Percentiles rank a stretch among this genome's conserved stretches.
Evolutionary conservation across 2,329 filamentous ascomycete genomes (phyloP).

Genomic region (Paecilomyces formosus): DNA sequence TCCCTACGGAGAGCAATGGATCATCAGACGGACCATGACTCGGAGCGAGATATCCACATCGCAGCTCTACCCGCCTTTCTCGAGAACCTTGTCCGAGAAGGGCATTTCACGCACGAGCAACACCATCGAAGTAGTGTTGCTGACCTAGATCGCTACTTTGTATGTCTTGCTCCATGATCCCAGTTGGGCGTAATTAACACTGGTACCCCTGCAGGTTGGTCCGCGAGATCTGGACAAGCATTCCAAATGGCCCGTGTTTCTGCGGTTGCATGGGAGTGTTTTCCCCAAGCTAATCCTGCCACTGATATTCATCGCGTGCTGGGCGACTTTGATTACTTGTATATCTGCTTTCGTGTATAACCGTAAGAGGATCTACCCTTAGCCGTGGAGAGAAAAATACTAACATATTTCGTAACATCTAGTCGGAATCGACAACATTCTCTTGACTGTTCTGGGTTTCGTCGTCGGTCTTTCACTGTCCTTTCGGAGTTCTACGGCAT

Average conservation of each 20-base stretch:
- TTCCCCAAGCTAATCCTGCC: conserved; percentile 68
- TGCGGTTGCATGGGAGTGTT: conserved; percentile 70
- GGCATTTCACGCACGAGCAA: conserved; percentile 5
- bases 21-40: background rate
- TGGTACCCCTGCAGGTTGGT: conserved; percentile 17
- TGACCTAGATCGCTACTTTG: conserved; percentile 57
- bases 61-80: background rate
- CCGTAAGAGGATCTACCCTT: conserved; percentile 17
- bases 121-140: conserved; percentile 19
- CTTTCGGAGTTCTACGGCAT: conserved; percentile 69
- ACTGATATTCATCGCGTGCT: conserved; percentile 52
- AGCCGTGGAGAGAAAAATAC: background rate
- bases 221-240: conserved; percentile 65
- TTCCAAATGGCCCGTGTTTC: conserved; percentile 68
- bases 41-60: background rate
- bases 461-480: conserved; percentile 72
- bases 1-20: background rate
- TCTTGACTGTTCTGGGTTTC: conserved; percentile 73
- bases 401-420: conserved; percentile 2
- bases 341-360: conserved; percentile 42
- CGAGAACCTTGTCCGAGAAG: conserved; percentile 3
- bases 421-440: conserved; percentile 56
- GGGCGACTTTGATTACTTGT: conserved; percentile 59
- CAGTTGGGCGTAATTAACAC: background rate
- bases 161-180: conserved; percentile 19